A percentile compares a stretch with the other conserved stretches of the same genome.
Evolutionary conservation across 306 rosid genomes (phyloP).

Genomic region (Quercus agrifolia): DNA sequence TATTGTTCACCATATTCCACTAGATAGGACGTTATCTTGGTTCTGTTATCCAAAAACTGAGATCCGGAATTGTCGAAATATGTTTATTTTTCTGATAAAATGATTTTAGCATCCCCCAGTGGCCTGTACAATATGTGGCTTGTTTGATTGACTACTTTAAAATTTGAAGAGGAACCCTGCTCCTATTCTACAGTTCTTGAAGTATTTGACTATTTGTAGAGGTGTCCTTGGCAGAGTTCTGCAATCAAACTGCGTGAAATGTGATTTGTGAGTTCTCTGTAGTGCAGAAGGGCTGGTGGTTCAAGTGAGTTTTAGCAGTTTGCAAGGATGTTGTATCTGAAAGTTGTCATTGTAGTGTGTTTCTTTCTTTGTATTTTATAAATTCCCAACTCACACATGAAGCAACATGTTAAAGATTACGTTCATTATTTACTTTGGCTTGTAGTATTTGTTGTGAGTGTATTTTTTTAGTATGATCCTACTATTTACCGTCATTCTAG

Average conservation of each 20-base stretch:
- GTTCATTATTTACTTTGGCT: no score
- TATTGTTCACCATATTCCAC: background rate
- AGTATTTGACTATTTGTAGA: background rate
- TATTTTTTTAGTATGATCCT: background rate
- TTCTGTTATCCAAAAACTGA: background rate
- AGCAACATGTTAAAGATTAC: background rate
- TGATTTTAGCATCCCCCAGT: background rate
- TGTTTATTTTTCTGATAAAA: conserved; percentile 13
- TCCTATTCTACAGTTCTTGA: background rate
- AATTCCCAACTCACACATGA: background rate
- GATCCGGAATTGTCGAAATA: background rate
- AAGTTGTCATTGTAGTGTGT: background rate
- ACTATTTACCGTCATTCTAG: background rate
- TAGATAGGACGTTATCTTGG: background rate
- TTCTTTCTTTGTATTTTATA: background rate
- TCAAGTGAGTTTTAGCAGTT: conserved; percentile 25
- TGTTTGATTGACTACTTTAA: conserved; percentile 5
- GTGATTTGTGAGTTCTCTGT: conserved; percentile 16
- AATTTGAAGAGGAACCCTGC: background rate
- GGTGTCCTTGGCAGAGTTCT: conserved; percentile 10
- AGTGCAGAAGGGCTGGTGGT: conserved; percentile 22
- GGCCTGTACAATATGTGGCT: background rate
- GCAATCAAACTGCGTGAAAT: conserved; percentile 5
- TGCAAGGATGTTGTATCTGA: conserved; percentile 7
- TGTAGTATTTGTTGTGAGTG: background rate